Evolutionary conservation across 148 eudicot genomes (phyloP), one percentile per base, ranked within the genome.

Genomic region (Cornus suecica): DNA sequence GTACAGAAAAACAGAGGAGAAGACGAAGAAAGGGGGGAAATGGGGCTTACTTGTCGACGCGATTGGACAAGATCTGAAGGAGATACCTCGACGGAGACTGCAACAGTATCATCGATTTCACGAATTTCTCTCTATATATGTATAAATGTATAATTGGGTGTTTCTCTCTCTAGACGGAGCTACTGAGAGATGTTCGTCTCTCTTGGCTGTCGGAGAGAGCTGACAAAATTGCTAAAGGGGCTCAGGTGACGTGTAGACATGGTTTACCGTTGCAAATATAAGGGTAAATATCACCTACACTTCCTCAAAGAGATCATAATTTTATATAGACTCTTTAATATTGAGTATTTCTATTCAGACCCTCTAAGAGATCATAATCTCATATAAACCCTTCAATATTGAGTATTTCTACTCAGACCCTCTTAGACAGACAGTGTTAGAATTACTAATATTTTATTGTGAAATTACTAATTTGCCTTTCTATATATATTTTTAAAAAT

Each of bases 81-180:
- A 92, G 97, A 74, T 92, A 90, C 79, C 85, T 92, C 22, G 97
- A 92, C 28, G 83, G 93, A 29, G 97, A 84, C 77, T 92, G 93
- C 83, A 92, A 75, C 26, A 92, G 87, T 69, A 92, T 89, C 97
- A 92, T 92, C 77, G 77, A 58, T 58, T n/a, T 58, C 8, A 18
- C 62, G 18, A 9, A 69, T 5, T 16, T 60, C 68, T 41, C 68
- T 70, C 67, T 66, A 24, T 52, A 20, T 32, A 37, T 48, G 18
- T 11, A 16, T 66, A 24, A 30, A 20, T 32, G 9, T 48, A 16
- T 11, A 16, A 48, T 3, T 48, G 18, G 5, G 8, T 22, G 11
- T 61, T 60, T 30, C 28, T 45, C 25, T 70, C 37, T 70, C 3
- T 25, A 51, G 26, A 71, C 30, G 20, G 20, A 72, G 65, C 74